These are phyloP conservation scores for Fusarium floridanum DNA, from an alignment of 2,329 filamentous ascomycete genomes.

Conservation along the genomic window DNA sequence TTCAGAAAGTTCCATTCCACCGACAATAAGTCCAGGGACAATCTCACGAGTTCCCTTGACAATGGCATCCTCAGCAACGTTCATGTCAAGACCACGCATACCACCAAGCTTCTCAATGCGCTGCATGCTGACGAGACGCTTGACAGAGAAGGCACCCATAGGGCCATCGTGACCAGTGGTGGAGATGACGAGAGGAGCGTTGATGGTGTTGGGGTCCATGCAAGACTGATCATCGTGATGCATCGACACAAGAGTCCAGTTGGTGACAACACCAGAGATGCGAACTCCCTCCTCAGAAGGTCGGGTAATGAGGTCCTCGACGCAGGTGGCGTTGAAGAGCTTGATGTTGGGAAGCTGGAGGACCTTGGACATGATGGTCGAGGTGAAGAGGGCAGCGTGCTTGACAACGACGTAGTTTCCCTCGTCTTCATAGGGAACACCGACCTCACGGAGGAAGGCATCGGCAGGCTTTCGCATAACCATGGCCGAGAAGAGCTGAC, in stretches of 20 bases:
- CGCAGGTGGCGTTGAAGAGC: constrained; percentile 93
- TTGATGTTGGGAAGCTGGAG: constrained; percentile 90
- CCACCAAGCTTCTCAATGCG: constrained; percentile 85
- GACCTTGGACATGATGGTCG: constrained; percentile 86
- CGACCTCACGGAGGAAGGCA: constrained; percentile 83
- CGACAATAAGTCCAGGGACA: constrained; percentile 89
- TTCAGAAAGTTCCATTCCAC: constrained; percentile 93
- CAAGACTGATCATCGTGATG: constrained; percentile 91
- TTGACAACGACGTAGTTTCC: constrained; percentile 92
- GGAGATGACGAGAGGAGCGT: constrained; percentile 87
- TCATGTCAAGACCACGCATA: constrained; percentile 96
- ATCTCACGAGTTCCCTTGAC: constrained; percentile 93
- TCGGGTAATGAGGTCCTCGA: constrained; percentile 93
- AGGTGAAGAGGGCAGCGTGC: constrained; percentile 93
- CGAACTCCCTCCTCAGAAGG: constrained; percentile 69
- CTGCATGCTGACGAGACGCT: constrained; percentile 91
- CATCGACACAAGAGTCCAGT: constrained; percentile 93
- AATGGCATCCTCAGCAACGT: constrained; percentile 90
- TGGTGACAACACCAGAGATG: constrained; percentile 91
- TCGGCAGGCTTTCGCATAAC: constrained; percentile 94
- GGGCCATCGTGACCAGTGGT: constrained; percentile 93
- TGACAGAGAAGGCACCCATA: constrained; percentile 91
- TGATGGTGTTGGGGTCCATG: constrained; percentile 99
- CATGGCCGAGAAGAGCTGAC: constrained; percentile 96
- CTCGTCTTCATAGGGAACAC: constrained; percentile 89